Conservation (phyloP, 345 rosid species). For the Camelina hispida region DNA sequence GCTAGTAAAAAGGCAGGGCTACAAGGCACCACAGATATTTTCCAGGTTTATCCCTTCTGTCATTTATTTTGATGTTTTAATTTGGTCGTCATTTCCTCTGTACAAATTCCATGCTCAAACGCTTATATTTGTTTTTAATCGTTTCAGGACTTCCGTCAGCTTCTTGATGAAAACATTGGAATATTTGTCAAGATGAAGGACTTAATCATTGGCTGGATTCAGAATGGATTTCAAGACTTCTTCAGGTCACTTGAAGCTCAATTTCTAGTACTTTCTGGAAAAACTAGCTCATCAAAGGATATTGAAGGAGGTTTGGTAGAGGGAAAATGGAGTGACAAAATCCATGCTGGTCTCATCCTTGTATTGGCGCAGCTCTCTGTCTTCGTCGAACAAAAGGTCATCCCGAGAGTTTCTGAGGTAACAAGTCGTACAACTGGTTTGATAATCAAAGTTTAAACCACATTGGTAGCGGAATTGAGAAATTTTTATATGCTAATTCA, state of each 20-base stretch:
- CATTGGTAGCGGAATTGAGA: conserved; percentile 12
- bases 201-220: conserved; percentile 71
- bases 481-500: conserved; percentile 43
- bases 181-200: conserved; percentile 70
- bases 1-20: conserved; percentile 76
- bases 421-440: conserved; percentile 38
- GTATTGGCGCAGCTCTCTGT: conserved; percentile 87
- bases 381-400: conserved; percentile 84
- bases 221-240: conserved; percentile 94
- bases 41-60: conserved; percentile 57
- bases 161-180: conserved; percentile 71
- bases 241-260: conserved; percentile 69
- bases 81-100: conserved; percentile 11
- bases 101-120: conserved; percentile 19
- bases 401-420: conserved; percentile 91
- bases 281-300: conserved; percentile 56
- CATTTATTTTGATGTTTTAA: background rate
- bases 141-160: conserved; percentile 77
- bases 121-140: conserved; percentile 23
- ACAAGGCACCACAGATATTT: conserved; percentile 83
- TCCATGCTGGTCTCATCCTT: conserved; percentile 72
- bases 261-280: conserved; percentile 78
- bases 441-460: conserved; percentile 3
- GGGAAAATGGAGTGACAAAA: conserved; percentile 64
- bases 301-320: conserved; percentile 54